Evolutionary conservation across 352 stramenopile species (phyloP), one percentile per base, ranked within the genome.

Genomic region (Pythium guiyangense): DNA sequence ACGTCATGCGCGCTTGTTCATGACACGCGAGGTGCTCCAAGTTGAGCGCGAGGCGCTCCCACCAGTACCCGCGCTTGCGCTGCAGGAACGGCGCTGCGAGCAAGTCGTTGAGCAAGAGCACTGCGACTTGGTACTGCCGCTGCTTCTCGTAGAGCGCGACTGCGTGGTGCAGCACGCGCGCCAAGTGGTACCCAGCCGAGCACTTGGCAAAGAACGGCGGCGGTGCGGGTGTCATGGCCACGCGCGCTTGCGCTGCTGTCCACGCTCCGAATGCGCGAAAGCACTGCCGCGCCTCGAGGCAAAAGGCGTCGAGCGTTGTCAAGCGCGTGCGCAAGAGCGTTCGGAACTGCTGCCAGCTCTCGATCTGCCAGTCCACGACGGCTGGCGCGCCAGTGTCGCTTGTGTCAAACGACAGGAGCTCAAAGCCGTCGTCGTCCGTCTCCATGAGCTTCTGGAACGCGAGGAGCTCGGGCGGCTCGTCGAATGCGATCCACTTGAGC

Each of bases 71-170:
- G 4, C 84, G 77, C 52, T 92, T 91, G 26, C 78, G 68, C 20
- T 71, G 54, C 11, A 90, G 68, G 51, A 89, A 84, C 1, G 67
- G 66, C 1, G 73, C 60, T 1, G 66, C 69, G 10, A 94, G 59
- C 18, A 92, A 43, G 35, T 92, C 77, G 15, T 87, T 82, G 11
- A 94, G 66, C 22, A 94, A 39, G 12, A 84, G 59, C 1, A 77
- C 71, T 8, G 85, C 80, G 6, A 87, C 69, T 46, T 88, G 66
- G 57, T 94, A 90, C 62, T 81, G 83, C 0, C 80, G 72, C 47
- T 79, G 77, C 64, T 90, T 92, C 42, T 94, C 85, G 46, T 91
- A 94, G 15, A 92, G 26, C 0, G 46, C 52, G 26, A 81, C 78
- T 0, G 79, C 80, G 10, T 60, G 71, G 45, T 90, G 63, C 10